Percentiles rank a stretch among this genome's conserved stretches.
These are phyloP conservation scores for Ophiostoma triangulosporum DNA, from an alignment of 2,329 filamentous ascomycete genomes.

Conservation along the genomic window DNA sequence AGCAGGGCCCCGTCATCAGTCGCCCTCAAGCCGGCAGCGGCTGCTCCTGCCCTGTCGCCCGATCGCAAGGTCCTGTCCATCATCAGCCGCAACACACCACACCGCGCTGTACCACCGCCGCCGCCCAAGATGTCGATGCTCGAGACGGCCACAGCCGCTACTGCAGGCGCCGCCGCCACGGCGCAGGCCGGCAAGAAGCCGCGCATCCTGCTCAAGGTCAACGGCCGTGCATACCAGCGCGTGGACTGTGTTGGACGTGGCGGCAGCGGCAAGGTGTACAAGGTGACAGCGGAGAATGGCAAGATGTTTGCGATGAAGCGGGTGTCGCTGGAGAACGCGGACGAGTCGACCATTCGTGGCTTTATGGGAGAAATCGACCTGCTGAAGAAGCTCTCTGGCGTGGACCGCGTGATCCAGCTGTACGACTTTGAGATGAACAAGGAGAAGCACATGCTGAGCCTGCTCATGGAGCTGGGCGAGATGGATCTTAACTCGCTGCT, in stretches of 20 bases:
- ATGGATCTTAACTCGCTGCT: conserved; percentile 82
- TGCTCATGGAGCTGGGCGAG: conserved; percentile 97
- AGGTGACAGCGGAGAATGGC: conserved; percentile 92
- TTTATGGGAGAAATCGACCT: conserved; percentile 95
- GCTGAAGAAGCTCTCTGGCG: conserved; percentile 64
- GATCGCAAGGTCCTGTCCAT: conserved; percentile 42
- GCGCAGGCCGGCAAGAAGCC: conserved; percentile 56
- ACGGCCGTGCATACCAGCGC: conserved; percentile 80
- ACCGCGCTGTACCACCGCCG: conserved; percentile 59
- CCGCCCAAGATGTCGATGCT: conserved; percentile 95
- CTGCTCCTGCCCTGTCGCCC: conserved; percentile 19
- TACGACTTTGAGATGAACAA: conserved; percentile 91
- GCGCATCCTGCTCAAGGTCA: conserved; percentile 72
- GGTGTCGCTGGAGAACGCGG: conserved; percentile 79
- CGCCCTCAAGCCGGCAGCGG: background rate
- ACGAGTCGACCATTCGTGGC: conserved; percentile 68
- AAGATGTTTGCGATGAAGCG: conserved; percentile 90
- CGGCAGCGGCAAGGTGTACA: conserved; percentile 87
- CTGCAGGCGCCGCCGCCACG: conserved; percentile 65
- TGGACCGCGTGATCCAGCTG: conserved; percentile 80
- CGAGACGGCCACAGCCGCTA: conserved; percentile 75
- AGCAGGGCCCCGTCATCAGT: background rate
- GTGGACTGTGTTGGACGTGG: conserved; percentile 85
- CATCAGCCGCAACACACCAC: conserved; percentile 56
- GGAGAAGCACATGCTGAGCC: conserved; percentile 74